A percentile compares a stretch with the other conserved stretches of the same genome.
phyloP scores from a whole-genome alignment of 2,329 filamentous ascomycete species.

The Trichoderma harzianum region DNA sequence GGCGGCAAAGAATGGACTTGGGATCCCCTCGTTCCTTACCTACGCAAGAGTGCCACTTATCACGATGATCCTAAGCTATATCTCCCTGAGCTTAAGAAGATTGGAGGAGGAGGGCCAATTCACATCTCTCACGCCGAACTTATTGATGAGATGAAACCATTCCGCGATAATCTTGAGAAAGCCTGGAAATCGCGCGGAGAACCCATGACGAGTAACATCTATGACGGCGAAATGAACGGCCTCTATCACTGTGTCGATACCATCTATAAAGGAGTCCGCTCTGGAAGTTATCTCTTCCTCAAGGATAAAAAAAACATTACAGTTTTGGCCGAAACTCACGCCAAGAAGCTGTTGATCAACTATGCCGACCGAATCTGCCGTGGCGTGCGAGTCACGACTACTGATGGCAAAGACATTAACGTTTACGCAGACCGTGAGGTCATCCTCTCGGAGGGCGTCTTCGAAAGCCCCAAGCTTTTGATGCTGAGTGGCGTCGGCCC shows the following conservation, averaged over 20 bases:
- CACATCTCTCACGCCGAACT: conserved; percentile 54
- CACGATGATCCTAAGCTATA: conserved; percentile 51
- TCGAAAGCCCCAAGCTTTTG: conserved; percentile 62
- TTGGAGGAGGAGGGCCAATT: conserved; percentile 51
- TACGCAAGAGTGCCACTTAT: conserved; percentile 55
- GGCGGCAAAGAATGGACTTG: conserved; percentile 67
- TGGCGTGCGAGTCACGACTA: conserved; percentile 46
- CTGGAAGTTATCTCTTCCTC: conserved; percentile 49
- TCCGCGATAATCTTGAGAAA: conserved; percentile 46
- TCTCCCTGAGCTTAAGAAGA: conserved; percentile 43
- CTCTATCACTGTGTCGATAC: conserved; percentile 51
- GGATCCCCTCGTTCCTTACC: conserved; percentile 47
- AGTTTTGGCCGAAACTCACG: conserved; percentile 44
- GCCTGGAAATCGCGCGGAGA: conserved; percentile 55
- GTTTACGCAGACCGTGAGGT: conserved; percentile 49
- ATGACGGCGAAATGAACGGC: conserved; percentile 52
- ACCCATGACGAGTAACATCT: conserved; percentile 51
- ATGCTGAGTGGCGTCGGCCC: conserved; percentile 63
- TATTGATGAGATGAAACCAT: conserved; percentile 48
- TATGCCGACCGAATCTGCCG: conserved; percentile 35
- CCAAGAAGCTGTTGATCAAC: conserved; percentile 54
- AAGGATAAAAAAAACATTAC: conserved; percentile 53
- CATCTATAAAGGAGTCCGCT: conserved; percentile 55
- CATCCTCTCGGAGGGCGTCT: conserved; percentile 50
- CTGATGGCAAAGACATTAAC: conserved; percentile 35